Evolutionary conservation across 352 stramenopile species (phyloP), one percentile per base, ranked within the genome.

Genomic region (Phytophthora brassicae): DNA sequence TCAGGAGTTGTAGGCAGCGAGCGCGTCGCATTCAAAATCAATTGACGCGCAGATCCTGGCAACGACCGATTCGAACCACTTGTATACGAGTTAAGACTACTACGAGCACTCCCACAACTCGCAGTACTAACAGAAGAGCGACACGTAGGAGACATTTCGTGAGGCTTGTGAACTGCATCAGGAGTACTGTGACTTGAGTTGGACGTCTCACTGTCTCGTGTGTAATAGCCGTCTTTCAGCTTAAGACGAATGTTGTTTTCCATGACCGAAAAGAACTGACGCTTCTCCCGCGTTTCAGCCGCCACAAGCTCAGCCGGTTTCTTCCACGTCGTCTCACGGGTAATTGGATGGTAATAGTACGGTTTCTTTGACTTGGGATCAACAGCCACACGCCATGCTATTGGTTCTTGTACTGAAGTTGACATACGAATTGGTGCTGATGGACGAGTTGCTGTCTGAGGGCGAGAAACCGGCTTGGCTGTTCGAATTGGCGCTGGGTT

Each of bases 311-410:
- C 77, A 7, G 70, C 59, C 12, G 97, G 97, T 48, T 99, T 99
- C 49, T 97, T 97, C 97, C 97, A 99, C 56, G 96, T 97, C 31
- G 97, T 99, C 75, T 99, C 88, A n/a, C 96, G 82, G 0, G 96
- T 98, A 16, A 94, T 56, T 1, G 84, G 77, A 72, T 99, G 94
- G 75, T 98, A 99, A 66, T 98, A 99, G 83, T 99, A 99, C n/a
- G 88, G 90, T 23, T 90, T 85, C 57, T 96, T 92, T 17, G 84
- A 91, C 63, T 90, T 88, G 16, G 86, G 86, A 53, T 92, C 84
- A 1, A 92, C 29, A 6, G 86, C 86, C 35, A 95, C 81, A 55
- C 82, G 80, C 86, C 86, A 95, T 44, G 86, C 81, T 39, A 88
- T 71, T 12, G 60, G 57, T 19, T 72, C 64, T 55, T 6, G 31